Conservation (phyloP, 352 stramenopile species). For the Phytophthora sojae region DNA sequence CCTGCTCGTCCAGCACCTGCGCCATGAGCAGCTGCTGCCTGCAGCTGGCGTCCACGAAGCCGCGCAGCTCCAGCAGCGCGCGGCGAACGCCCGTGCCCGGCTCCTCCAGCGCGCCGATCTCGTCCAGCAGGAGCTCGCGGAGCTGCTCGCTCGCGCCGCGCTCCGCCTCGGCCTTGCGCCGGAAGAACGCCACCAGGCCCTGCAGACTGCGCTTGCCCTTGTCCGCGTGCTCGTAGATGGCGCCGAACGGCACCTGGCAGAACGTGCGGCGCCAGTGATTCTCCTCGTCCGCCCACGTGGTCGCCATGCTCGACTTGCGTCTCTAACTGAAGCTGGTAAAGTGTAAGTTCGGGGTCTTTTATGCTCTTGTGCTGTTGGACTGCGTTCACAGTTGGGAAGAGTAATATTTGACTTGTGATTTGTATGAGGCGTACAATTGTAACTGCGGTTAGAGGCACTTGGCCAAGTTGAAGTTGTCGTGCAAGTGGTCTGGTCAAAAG, state of each 20-base stretch:
- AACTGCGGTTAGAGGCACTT: background rate
- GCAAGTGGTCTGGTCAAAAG: background rate
- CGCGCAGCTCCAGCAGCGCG: slow-evolving; percentile 66
- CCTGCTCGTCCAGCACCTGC: slow-evolving; percentile 84
- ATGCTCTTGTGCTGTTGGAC: slow-evolving; percentile 1
- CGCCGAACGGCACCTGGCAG: slow-evolving; percentile 82
- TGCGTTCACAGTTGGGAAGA: too few relatives aligned
- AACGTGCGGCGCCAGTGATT: slow-evolving; percentile 90
- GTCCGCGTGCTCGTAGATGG: slow-evolving; percentile 86
- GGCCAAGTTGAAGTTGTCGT: slow-evolving; percentile 27
- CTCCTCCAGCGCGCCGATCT: slow-evolving; percentile 78
- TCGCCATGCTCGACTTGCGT: slow-evolving; percentile 12
- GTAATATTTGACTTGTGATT: background rate
- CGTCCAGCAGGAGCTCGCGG: slow-evolving; percentile 49
- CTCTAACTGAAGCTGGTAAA: slow-evolving; percentile 14
- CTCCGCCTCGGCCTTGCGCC: slow-evolving; percentile 69
- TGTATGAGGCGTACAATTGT: slow-evolving; percentile 9
- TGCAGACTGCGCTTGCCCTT: slow-evolving; percentile 80
- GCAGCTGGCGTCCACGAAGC: slow-evolving; percentile 67
- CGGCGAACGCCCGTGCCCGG: slow-evolving; percentile 65
- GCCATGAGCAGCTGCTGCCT: slow-evolving; percentile 78
- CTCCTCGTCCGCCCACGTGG: slow-evolving; percentile 61
- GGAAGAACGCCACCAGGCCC: slow-evolving; percentile 77
- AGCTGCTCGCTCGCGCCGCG: slow-evolving; percentile 70
- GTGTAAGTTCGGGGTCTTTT: slow-evolving; percentile 17